Base-by-base conservation (phyloP, 2,329 filamentous ascomycete species). In the Colletotrichum sp. region DNA sequence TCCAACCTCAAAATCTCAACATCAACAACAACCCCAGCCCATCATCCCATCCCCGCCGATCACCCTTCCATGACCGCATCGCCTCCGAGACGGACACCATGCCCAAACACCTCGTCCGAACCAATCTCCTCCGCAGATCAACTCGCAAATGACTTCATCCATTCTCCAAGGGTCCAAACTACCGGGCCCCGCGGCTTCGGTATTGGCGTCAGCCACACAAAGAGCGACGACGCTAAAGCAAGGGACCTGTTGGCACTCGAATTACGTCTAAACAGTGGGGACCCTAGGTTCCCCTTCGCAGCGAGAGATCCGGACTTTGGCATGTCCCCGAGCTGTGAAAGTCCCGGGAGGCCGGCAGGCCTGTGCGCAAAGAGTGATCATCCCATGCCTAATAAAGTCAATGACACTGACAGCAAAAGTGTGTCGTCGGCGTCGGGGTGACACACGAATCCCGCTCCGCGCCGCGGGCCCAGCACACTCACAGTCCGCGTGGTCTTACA, bases 381-480 rank as follows among this genome's bases (percentile, higher is more conserved):
- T 60, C 57, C 57, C 26, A 60, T 30, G 57, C 57, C 59, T 30
- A 16, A 44, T 6, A 55, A 34, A 59, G 52, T 26, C 26, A 36
- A 34, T 49, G 70, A 72, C 26, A 36, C 24, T 49, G 70, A 72
- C 32, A 6, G 30, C 24, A 30, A 30, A 26, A 13, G 26, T 49
- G 44, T 49, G 39, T 52, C 44, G 44, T 72, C 69, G 72, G 72
- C 26, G 44, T 74, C 69, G 66, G 60, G 32, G 34, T 26, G 28
- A 34, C 21, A 24, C 71, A 26, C 69, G n/a, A 75, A 75, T 30
- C 57, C 69, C 73, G 69, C 69, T 72, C 72, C 63, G 72, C 72
- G n/a, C 59, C 30, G 18, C 36, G 44, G 44, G 6, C 18, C 44
- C 9, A 39, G 4, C 44, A 49, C 44, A 49, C 44, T 49, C 18